Conservation (phyloP, 2,329 filamentous ascomycete genomes). For the Botrytis galanthina region DNA sequence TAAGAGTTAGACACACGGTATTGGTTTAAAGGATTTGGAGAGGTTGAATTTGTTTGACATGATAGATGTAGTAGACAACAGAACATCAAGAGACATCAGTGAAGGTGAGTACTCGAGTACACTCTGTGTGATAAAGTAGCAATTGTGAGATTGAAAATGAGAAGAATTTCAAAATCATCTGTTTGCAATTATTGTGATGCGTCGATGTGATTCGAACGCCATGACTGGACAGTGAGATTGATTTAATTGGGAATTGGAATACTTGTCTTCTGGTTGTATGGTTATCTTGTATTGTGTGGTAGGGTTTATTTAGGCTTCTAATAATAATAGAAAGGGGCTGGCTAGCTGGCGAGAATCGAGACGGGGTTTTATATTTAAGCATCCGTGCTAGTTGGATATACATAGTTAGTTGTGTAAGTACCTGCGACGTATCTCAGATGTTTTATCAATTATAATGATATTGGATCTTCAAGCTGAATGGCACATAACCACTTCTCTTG, state of each 20-base stretch:
- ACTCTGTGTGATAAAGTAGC: neutral
- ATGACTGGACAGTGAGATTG: neutral
- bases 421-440: no score
- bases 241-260: neutral
- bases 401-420: no score
- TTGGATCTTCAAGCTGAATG: neutral
- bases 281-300: neutral
- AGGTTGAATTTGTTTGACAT: neutral
- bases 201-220: neutral
- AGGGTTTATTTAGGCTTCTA: neutral
- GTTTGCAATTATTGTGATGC: neutral
- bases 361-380: accelerated
- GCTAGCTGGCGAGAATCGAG: neutral
- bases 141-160: neutral
- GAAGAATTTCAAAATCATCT: neutral
- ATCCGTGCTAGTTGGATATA: neutral
- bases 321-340: neutral
- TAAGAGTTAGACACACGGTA: neutral
- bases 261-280: neutral
- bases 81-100: neutral
- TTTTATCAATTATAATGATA: neutral
- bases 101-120: neutral
- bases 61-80: neutral
- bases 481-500: neutral
- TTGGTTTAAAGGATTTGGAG: neutral